phyloP scores from a whole-genome alignment of 345 rosid genomes.

The Rhodamnia rubescens region DNA sequence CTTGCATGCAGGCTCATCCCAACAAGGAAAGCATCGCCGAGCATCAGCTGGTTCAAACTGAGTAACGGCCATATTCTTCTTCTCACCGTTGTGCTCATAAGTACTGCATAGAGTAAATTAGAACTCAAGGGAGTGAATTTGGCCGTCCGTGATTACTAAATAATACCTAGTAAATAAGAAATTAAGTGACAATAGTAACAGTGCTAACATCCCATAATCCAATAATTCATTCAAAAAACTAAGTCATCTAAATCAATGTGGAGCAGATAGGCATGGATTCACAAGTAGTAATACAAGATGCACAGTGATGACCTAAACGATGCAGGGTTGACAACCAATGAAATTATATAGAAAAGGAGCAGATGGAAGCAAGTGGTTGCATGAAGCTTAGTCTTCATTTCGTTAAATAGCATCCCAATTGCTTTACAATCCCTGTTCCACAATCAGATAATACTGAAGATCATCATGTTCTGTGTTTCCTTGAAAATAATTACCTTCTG shows the following conservation, averaged over 20 bases:
- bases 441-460: background rate
- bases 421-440: background rate
- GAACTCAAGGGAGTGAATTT: background rate
- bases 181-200: background rate
- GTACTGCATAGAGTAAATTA: constrained; percentile 25
- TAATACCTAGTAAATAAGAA: background rate
- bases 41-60: constrained; percentile 98
- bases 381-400: background rate
- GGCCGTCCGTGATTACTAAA: background rate
- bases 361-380: background rate
- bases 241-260: background rate
- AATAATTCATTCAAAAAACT: background rate
- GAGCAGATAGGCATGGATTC: background rate
- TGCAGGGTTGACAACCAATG: background rate
- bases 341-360: background rate
- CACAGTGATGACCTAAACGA: background rate
- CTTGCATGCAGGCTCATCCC: constrained; percentile 99
- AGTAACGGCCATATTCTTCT: constrained; percentile 96
- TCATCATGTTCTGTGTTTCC: background rate
- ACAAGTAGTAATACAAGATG: background rate
- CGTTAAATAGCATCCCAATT: background rate
- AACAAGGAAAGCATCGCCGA: constrained; percentile 89
- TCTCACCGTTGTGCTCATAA: constrained; percentile 72
- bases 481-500: constrained; percentile 38
- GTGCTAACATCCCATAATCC: background rate